phyloP scores from a whole-genome alignment of 2,329 filamentous ascomycete genomes.

The Aureobasidium sp. region DNA sequence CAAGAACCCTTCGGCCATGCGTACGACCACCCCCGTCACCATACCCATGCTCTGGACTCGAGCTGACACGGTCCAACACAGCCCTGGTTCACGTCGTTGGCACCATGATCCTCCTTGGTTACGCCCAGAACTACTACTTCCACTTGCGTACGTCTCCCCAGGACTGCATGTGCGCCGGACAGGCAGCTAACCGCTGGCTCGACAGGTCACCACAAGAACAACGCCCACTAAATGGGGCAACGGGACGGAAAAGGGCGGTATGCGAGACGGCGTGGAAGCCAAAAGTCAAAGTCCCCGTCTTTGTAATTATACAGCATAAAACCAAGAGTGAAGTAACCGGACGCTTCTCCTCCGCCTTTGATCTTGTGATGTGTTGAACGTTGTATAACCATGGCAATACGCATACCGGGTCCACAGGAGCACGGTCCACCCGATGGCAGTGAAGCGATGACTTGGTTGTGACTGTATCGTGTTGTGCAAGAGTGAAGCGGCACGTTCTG shows the following conservation, averaged over 20 bases:
- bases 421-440: background rate
- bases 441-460: background rate
- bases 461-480: background rate
- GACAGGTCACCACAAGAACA: constrained; percentile 99
- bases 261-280: background rate
- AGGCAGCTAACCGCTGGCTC: constrained; percentile 18
- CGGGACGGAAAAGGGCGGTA: background rate
- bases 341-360: background rate
- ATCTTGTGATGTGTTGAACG: background rate
- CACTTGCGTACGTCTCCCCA: constrained; percentile 69
- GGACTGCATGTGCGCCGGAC: constrained; percentile 23
- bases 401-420: background rate
- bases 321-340: background rate
- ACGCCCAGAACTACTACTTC: constrained; percentile 99
- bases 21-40: constrained; percentile 49
- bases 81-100: constrained; percentile 82
- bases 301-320: constrained; percentile 14
- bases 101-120: constrained; percentile 70
- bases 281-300: background rate
- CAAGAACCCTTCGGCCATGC: constrained; percentile 80
- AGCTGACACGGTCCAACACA: constrained; percentile 31
- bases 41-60: background rate
- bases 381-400: background rate
- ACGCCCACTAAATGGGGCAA: constrained; percentile 65
- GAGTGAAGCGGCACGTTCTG: background rate